Base-by-base conservation (phyloP, 106 monocot species). In the Iris macrosiphon region DNA sequence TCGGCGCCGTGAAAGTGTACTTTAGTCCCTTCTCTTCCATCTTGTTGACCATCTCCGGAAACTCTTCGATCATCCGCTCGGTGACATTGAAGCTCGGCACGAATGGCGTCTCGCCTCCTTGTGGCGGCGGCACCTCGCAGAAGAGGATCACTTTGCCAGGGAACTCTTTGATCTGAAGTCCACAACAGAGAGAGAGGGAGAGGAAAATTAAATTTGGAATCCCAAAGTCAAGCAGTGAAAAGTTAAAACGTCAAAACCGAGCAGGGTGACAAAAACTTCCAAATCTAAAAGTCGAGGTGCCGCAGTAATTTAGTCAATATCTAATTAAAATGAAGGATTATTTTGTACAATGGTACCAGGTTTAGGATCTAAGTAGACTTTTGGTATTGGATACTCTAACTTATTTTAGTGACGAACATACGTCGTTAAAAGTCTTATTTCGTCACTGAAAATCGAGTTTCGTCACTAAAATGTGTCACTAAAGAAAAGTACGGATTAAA, bases 41-140 rank as follows among this genome's bases (percentile, higher is more conserved):
- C 64, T 72, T 64, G 31, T 33, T 33, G 7, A 72, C 63, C 7
- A 49, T 32, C 24, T 72, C 64, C 16, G 72, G 72, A 42, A 64
- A 64, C 40, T 72, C 72, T 25, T 43, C 16, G 1, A 72, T 2
- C 72, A 63, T 64, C 11, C 58, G 14, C 45, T 72, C 57, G 0
- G 72, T 51, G 9, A 72, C 72, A 10, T 58, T 46, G 6, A 56
- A 72, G 57, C 72, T 72, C 16, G 72, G 63, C 48, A 72, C 72
- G 29, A 72, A 49, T 13, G 72, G 72, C 2, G 72, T 72, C 64
- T 72, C 64, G 4, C 72, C 72, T 14, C 72, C 72, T 27, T 57
- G 40, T 30, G 72, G 72, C 23, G 71, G 71, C 0, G 71, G 55
- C 47, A 71, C 62, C 23, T 71, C 55, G 40, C 71, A 71, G 23